These are phyloP conservation scores for Stagonosporopsis vannaccii DNA, from an alignment of 2,329 filamentous ascomycete genomes.

Conservation along the genomic window DNA sequence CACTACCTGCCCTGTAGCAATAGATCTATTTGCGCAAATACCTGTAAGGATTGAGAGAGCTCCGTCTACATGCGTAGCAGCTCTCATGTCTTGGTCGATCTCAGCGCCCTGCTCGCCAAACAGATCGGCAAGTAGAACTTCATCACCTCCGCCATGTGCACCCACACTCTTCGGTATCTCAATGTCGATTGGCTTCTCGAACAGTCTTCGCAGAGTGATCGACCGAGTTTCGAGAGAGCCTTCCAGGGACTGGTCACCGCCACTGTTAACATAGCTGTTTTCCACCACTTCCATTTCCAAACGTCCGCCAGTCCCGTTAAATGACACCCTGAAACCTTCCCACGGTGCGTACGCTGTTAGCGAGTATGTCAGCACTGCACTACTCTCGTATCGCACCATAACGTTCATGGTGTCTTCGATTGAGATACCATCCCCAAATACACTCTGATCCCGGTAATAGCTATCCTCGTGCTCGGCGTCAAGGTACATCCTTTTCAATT, in stretches of 20 bases:
- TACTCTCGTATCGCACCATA: conserved; percentile 64
- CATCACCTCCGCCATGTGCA: conserved; percentile 68
- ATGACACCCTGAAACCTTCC: conserved; percentile 66
- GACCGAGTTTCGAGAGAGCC: conserved; percentile 60
- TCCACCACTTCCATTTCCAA: conserved; percentile 69
- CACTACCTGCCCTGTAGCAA: conserved; percentile 64
- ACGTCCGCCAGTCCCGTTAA: conserved; percentile 66
- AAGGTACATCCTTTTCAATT: conserved; percentile 66
- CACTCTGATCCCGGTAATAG: conserved; percentile 68
- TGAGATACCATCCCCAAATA: conserved; percentile 69
- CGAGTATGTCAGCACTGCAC: conserved; percentile 66
- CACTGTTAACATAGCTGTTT: conserved; percentile 65
- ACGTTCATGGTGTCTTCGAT: conserved; percentile 71
- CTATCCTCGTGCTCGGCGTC: conserved; percentile 70
- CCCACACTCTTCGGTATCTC: conserved; percentile 61
- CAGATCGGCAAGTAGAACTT: conserved; percentile 63
- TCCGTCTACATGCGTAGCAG: conserved; percentile 66
- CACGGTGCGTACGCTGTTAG: conserved; percentile 68
- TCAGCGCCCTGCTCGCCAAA: conserved; percentile 63
- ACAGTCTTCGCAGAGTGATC: conserved; percentile 61
- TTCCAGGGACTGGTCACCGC: conserved; percentile 64
- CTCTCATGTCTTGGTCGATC: conserved; percentile 56
- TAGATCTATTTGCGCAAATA: conserved; percentile 66
- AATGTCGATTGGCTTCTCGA: conserved; percentile 64
- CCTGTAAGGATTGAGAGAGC: conserved; percentile 67